Percentiles rank a stretch among this genome's conserved stretches.
phyloP scores from a whole-genome alignment of 768 basidiomycete genomes.

The Phaeolepiota aurea region DNA sequence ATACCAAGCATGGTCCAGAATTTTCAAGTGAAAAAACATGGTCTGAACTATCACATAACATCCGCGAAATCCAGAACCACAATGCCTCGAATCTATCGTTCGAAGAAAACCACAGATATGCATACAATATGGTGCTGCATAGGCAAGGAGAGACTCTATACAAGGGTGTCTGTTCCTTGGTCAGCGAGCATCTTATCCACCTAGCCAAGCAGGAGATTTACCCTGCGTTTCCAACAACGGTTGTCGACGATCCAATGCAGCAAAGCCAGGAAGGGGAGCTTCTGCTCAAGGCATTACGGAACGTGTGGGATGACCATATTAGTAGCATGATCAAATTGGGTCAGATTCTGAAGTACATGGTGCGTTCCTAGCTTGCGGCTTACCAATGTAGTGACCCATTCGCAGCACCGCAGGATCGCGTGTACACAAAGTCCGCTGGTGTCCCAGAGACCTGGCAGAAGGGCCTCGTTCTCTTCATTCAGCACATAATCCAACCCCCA shows the following conservation, averaged over 20 bases:
- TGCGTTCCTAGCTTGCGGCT: conserved; percentile 23
- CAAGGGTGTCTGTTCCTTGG: conserved; percentile 70
- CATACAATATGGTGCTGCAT: conserved; percentile 88
- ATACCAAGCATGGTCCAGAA: conserved; percentile 59
- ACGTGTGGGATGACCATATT: conserved; percentile 91
- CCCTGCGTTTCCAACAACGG: conserved; percentile 76
- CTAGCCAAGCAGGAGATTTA: conserved; percentile 71
- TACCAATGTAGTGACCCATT: conserved; percentile 1
- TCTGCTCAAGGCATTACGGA: conserved; percentile 72
- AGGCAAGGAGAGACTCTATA: conserved; percentile 83
- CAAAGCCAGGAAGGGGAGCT: conserved; percentile 78
- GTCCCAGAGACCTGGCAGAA: conserved; percentile 78
- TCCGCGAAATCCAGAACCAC: conserved; percentile 91
- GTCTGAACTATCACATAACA: conserved; percentile 73
- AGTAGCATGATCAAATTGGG: conserved; percentile 82
- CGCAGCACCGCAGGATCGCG: conserved; percentile 68
- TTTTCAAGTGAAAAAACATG: conserved; percentile 82
- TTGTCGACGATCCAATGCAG: conserved; percentile 59
- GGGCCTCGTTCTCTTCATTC: conserved; percentile 76
- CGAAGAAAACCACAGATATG: conserved; percentile 88
- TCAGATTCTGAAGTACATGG: conserved; percentile 95
- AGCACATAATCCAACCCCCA: conserved; percentile 69
- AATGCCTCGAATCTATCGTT: conserved; percentile 72
- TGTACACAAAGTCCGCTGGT: conserved; percentile 65
- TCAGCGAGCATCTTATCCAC: conserved; percentile 74